Percentiles rank a stretch among this genome's conserved stretches.
Conservation (phyloP, 176 grass and related monocot species). For the Poa annua region DNA sequence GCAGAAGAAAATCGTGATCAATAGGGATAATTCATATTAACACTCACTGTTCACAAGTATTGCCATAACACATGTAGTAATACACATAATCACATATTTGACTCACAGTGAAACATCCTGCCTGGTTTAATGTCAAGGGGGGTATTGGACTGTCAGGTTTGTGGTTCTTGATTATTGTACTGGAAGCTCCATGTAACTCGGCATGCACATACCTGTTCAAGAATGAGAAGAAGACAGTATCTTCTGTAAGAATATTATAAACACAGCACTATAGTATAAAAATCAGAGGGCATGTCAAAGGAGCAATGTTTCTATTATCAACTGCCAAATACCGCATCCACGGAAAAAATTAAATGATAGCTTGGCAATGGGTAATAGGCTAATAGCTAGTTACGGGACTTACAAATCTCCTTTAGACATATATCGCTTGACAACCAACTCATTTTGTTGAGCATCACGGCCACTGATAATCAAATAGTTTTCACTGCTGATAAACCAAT, state of each 20-base stretch:
- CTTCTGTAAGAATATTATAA: conserved; percentile 34
- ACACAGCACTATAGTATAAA: conserved; percentile 20
- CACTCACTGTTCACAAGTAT: background rate
- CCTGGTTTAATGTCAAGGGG: conserved; percentile 94
- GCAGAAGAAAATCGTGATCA: conserved; percentile 34
- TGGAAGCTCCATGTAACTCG: conserved; percentile 93
- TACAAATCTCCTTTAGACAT: conserved; percentile 99
- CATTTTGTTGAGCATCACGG: conserved; percentile 95
- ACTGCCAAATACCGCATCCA: background rate
- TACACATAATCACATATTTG: conserved; percentile 32
- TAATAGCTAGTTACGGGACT: conserved; percentile 34
- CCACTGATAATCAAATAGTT: conserved; percentile 97
- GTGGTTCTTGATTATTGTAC: conserved; percentile 97
- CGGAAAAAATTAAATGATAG: conserved; percentile 9
- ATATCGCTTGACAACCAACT: conserved; percentile 94
- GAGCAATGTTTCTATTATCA: background rate
- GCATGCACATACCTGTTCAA: conserved; percentile 86
- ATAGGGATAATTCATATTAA: conserved; percentile 22
- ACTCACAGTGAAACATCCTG: conserved; percentile 92
- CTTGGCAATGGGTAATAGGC: conserved; percentile 6
- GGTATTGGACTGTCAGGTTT: conserved; percentile 81
- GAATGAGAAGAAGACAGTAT: conserved; percentile 31
- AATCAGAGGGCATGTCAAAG: background rate
- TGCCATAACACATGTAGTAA: conserved; percentile 26
- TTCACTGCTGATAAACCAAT: conserved; percentile 99